Conservation (phyloP, 192 early-diverging fungal species). For the Coemansia sp. region DNA sequence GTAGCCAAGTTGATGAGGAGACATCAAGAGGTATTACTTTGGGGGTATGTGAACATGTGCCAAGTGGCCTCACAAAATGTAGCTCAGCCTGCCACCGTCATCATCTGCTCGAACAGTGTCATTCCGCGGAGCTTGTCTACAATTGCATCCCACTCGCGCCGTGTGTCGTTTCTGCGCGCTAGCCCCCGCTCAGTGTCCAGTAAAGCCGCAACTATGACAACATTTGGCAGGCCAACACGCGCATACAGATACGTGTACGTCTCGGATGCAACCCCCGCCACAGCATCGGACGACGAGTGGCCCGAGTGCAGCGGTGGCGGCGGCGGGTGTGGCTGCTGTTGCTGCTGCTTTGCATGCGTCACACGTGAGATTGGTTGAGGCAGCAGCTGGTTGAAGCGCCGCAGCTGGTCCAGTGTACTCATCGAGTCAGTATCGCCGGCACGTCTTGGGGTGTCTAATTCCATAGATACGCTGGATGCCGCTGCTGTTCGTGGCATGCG, state of each 20-base stretch:
- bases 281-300: constrained; percentile 8
- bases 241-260: constrained; percentile 51
- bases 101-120: constrained; percentile 37
- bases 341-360: constrained; percentile 6
- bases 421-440: neutral
- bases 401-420: constrained; percentile 5
- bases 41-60: neutral
- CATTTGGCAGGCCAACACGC: constrained; percentile 42
- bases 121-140: constrained; percentile 45
- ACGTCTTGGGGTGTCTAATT: constrained; percentile 4
- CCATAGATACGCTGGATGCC: constrained; percentile 4
- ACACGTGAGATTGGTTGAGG: neutral
- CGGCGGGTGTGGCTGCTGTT: constrained; percentile 9
- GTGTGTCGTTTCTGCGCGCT: constrained; percentile 40
- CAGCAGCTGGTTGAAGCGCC: constrained; percentile 3
- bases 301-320: constrained; percentile 8
- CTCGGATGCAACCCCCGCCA: constrained; percentile 20
- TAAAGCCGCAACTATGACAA: constrained; percentile 39
- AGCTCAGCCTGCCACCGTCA: constrained; percentile 22
- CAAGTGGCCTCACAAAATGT: neutral
- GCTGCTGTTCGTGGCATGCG: constrained; percentile 21
- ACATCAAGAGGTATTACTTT: constrained; percentile 10
- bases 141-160: constrained; percentile 46
- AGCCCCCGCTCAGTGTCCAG: constrained; percentile 43
- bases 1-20: neutral